Conservation (phyloP, 768 basidiomycete genomes). For the Calocera cornea region DNA sequence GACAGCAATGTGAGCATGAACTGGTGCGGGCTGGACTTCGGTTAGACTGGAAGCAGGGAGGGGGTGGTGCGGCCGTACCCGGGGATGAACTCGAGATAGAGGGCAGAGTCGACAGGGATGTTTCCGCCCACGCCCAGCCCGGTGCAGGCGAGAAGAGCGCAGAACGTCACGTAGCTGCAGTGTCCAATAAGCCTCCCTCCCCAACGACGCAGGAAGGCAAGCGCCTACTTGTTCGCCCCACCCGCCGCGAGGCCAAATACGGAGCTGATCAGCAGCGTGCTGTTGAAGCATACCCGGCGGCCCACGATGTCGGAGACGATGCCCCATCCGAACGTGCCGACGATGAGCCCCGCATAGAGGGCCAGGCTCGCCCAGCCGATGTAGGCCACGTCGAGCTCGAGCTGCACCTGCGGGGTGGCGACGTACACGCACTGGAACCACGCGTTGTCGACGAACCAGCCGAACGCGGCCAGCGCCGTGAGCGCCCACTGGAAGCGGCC, state of each 20-base stretch:
- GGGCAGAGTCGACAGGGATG: constrained; percentile 39
- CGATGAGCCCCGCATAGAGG: constrained; percentile 36
- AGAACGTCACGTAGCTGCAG: constrained; percentile 33
- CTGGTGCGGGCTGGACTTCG: constrained; percentile 40
- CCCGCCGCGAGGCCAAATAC: constrained; percentile 41
- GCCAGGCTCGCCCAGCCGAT: constrained; percentile 36
- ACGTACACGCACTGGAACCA: constrained; percentile 39
- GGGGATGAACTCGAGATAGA: constrained; percentile 51
- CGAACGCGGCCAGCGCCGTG: neutral
- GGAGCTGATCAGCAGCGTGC: constrained; percentile 30
- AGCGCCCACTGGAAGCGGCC: neutral
- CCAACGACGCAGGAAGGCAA: constrained; percentile 27
- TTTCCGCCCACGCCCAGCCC: constrained; percentile 42
- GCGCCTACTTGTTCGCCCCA: constrained; percentile 37
- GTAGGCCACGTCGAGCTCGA: constrained; percentile 31
- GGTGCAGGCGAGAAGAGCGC: constrained; percentile 32
- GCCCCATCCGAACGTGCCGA: constrained; percentile 37
- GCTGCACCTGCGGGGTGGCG: constrained; percentile 32
- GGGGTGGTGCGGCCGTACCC: constrained; percentile 7
- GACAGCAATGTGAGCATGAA: constrained; percentile 45
- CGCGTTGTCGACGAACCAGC: constrained; percentile 17
- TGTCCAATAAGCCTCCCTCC: neutral
- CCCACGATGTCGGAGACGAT: neutral
- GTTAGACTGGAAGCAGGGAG: neutral
- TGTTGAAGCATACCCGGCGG: constrained; percentile 37